Conservation (phyloP, 345 rosid species). For the Jatropha curcas region DNA sequence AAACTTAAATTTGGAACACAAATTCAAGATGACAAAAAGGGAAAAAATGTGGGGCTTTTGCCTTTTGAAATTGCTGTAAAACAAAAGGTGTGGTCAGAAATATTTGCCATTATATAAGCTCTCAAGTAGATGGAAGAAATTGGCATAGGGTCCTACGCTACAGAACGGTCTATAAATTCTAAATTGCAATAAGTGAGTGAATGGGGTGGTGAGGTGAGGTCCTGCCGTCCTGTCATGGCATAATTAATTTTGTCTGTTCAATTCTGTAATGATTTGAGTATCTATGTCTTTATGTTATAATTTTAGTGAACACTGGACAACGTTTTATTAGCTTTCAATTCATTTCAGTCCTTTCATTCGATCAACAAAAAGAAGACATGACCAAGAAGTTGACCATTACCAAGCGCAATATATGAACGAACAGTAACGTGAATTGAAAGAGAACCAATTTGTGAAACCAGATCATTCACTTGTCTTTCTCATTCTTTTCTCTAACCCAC, state of each 20-base stretch:
- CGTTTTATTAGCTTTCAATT: background rate
- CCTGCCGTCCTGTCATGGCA: background rate
- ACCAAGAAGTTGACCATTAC: constrained; percentile 25
- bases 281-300: constrained; percentile 25
- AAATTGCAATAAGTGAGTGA: constrained; percentile 10
- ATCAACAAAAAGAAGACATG: constrained; percentile 12
- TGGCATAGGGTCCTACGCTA: constrained; percentile 13
- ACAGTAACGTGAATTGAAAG: background rate
- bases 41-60: background rate
- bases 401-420: no score
- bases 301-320: background rate
- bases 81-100: constrained; percentile 33
- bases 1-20: constrained; percentile 6
- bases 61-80: constrained; percentile 9
- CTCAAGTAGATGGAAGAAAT: constrained; percentile 14
- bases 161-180: no score
- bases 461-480: background rate
- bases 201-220: background rate
- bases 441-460: background rate
- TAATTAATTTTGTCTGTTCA: constrained; percentile 11
- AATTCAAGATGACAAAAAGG: constrained; percentile 7
- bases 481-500: no score
- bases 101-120: constrained; percentile 11
- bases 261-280: constrained; percentile 27
- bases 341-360: background rate